Conservation (phyloP, 1,139 yeast genomes). For the Yamadazyma blattariae region DNA sequence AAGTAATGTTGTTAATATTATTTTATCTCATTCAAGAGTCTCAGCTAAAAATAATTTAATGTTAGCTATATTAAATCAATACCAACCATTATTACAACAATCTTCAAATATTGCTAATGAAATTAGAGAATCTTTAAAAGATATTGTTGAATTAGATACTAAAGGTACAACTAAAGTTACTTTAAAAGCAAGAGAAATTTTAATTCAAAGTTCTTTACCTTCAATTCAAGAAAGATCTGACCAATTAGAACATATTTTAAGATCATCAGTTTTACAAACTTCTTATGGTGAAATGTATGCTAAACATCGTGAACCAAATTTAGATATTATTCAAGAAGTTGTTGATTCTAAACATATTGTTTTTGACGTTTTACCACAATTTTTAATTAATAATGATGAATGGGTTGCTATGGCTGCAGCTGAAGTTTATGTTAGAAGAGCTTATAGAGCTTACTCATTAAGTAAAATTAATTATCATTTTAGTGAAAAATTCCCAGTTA, state of each 20-base stretch:
- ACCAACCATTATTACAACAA: constrained; percentile 72
- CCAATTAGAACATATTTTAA: constrained; percentile 92
- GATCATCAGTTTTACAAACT: constrained; percentile 86
- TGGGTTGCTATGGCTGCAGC: constrained; percentile 95
- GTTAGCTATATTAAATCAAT: constrained; percentile 77
- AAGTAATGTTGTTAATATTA: constrained; percentile 65
- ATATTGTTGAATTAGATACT: constrained; percentile 82
- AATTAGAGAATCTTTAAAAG: constrained; percentile 69
- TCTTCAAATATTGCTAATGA: constrained; percentile 66
- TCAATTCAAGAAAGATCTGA: constrained; percentile 94
- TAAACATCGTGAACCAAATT: constrained; percentile 78
- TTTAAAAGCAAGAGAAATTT: constrained; percentile 92
- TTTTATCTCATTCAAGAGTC: constrained; percentile 88
- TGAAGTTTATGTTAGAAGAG: constrained; percentile 93
- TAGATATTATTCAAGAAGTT: constrained; percentile 79
- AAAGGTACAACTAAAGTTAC: constrained; percentile 92
- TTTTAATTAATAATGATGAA: constrained; percentile 77
- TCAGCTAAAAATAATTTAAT: constrained; percentile 90
- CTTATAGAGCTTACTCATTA: constrained; percentile 92
- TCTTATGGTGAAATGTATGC: constrained; percentile 81
- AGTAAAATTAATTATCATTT: constrained; percentile 67
- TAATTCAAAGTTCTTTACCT: constrained; percentile 95
- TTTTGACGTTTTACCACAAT: constrained; percentile 91
- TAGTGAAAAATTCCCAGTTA: constrained; percentile 62
- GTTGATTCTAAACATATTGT: constrained; percentile 96